Evolutionary conservation across 208 protist genomes (phyloP), one percentile per base, ranked within the genome.

Genomic region (Leptomonas pyrrhocoris): DNA sequence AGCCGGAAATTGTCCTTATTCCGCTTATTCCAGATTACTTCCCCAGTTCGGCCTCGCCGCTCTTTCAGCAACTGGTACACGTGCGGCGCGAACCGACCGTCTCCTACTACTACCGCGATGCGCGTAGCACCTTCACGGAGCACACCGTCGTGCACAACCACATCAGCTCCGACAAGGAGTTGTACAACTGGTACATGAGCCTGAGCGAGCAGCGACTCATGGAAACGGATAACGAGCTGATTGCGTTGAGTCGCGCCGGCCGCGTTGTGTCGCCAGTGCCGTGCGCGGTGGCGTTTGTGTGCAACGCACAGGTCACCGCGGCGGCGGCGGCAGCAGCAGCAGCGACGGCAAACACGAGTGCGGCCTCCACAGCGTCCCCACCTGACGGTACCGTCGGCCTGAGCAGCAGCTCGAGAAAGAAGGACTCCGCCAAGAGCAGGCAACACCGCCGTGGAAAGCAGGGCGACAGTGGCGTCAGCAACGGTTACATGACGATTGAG

Each of bases 11-110:
- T 15, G 55, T 88, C 18, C 79, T 92, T 25, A 80, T 90, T 46
- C 87, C 86, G 0, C 74, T 92, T 23, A 88, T 90, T 27, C 49
- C 79, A 1, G 81, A 92, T 16, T 92, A 90, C 70, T 90, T 92
- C 56, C 74, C 81, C 43, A 85, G 54, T 58, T 55, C 56, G 15
- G 58, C 57, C 16, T 86, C 70, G 7, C 71, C 67, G 36, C 74
- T 88, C 8, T 90, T 92, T 53, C 73, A 85, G 60, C 73, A 86
- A 62, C 77, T 92, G 16, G 49, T 86, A 23, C 46, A 60, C 28
- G 80, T 86, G 51, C 80, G 77, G 15, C 73, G 81, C 3, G 82
- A 88, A 50, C 45, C 75, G 9, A 68, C 61, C 25, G 68, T 85
- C 11, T 48, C 61, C 19, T 85, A 85, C 53, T 85, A 88, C 69